phyloP scores from a whole-genome alignment of 1,284 basidiomycete genomes.

The Vanrija humicola region DNA sequence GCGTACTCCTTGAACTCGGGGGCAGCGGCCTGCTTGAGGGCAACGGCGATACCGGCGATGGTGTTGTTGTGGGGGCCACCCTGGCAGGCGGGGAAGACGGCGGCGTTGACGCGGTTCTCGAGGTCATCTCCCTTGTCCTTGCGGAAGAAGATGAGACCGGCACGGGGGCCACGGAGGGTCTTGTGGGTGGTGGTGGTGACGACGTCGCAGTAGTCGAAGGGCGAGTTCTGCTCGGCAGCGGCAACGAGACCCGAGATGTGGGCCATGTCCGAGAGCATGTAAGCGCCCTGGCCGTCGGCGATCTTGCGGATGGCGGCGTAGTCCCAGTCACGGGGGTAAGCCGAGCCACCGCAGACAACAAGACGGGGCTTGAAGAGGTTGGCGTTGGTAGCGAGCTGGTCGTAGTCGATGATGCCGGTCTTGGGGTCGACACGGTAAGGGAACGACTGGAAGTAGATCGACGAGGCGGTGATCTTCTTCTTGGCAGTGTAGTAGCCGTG shows the following conservation, averaged over 20 bases:
- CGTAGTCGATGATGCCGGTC: conserved; percentile 90
- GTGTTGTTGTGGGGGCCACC: conserved; percentile 99
- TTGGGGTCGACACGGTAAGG: conserved; percentile 85
- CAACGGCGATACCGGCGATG: conserved; percentile 91
- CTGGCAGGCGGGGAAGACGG: conserved; percentile 99
- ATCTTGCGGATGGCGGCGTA: conserved; percentile 77
- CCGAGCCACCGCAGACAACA: conserved; percentile 96
- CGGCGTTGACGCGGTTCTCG: conserved; percentile 93
- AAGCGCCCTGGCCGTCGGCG: conserved; percentile 84
- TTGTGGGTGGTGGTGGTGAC: conserved; percentile 98
- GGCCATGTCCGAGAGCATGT: conserved; percentile 93
- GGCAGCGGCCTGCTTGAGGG: conserved; percentile 88
- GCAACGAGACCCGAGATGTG: conserved; percentile 96
- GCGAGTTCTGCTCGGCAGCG: conserved; percentile 84
- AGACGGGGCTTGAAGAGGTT: conserved; percentile 95
- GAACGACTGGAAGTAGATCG: conserved; percentile 99
- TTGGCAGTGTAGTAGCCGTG: conserved; percentile 99
- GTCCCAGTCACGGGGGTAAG: conserved; percentile 99
- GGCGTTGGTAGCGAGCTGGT: conserved; percentile 75
- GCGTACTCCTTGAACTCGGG: conserved; percentile 92
- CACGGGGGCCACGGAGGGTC: conserved; percentile 96
- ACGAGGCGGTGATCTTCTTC: conserved; percentile 99
- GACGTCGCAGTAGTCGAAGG: conserved; percentile 96
- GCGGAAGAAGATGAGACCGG: conserved; percentile 98
- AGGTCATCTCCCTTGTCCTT: conserved; percentile 83